Conservation (phyloP, 1,284 basidiomycete species). For the Ganoderma resinaceum region DNA sequence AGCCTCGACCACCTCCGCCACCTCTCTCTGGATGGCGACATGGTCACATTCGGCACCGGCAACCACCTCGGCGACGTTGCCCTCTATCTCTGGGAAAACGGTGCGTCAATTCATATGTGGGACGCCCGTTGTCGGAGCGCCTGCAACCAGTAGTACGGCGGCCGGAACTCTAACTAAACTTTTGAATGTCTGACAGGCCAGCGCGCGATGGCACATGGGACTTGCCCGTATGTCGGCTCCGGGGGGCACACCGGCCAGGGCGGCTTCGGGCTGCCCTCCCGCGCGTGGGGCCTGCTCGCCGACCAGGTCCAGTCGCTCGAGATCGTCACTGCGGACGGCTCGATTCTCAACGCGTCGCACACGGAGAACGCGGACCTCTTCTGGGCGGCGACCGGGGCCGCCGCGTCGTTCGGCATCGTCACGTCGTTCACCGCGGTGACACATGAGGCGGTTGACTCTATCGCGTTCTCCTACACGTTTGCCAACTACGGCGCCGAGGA, state of each 20-base stretch:
- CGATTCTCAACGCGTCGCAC: constrained; percentile 48
- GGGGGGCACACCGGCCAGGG: constrained; percentile 20
- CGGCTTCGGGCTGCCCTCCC: constrained; percentile 19
- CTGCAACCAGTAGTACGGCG: neutral
- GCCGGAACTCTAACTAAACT: neutral
- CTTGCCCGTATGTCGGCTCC: constrained; percentile 19
- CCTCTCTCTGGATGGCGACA: constrained; percentile 10
- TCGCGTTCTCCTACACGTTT: constrained; percentile 19
- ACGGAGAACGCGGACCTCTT: constrained; percentile 46
- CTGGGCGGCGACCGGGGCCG: constrained; percentile 50
- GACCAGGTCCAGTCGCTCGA: constrained; percentile 15
- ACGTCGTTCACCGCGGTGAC: constrained; percentile 41
- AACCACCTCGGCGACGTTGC: constrained; percentile 20
- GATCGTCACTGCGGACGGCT: constrained; percentile 58
- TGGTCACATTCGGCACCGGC: constrained; percentile 17
- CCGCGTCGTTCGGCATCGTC: constrained; percentile 50
- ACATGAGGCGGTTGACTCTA: constrained; percentile 10
- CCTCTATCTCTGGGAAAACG: constrained; percentile 22
- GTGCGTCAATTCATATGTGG: constrained; percentile 1
- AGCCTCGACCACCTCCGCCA: constrained; percentile 19
- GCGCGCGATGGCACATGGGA: constrained; percentile 21
- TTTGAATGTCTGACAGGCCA: constrained; percentile 2
- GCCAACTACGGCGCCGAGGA: constrained; percentile 12
- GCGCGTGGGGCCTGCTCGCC: constrained; percentile 17
- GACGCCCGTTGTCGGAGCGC: neutral